Percentiles rank a stretch among this genome's conserved stretches.
phyloP scores from a whole-genome alignment of 2,329 filamentous ascomycete genomes.

The Xylaria sp. region DNA sequence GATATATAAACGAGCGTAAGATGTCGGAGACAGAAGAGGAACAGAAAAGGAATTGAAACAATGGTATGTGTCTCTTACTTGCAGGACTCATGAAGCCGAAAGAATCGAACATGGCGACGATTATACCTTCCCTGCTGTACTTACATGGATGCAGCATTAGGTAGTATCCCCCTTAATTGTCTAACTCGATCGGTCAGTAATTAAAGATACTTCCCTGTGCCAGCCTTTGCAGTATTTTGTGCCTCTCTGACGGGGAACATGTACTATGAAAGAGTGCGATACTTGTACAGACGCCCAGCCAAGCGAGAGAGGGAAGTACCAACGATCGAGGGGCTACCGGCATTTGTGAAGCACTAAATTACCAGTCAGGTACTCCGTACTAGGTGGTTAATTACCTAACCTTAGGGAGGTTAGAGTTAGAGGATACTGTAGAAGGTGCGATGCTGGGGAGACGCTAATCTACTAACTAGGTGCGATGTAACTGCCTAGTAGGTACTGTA shows the following conservation, averaged over 20 bases:
- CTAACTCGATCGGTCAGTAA: background rate
- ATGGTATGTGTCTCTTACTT: background rate
- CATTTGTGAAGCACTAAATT: too few relatives aligned
- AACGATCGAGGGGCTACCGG: too few relatives aligned
- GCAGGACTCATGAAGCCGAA: slow-evolving; percentile 2
- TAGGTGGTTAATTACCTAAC: background rate
- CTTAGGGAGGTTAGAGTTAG: background rate
- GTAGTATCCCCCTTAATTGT: slow-evolving; percentile 3
- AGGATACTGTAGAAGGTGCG: background rate
- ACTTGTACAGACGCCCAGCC: too few relatives aligned
- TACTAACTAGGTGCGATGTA: too few relatives aligned
- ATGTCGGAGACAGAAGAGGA: background rate
- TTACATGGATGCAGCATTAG: background rate
- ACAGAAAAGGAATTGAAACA: background rate
- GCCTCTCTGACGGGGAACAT: too few relatives aligned
- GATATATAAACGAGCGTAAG: slow-evolving; percentile 13
- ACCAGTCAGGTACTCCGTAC: background rate
- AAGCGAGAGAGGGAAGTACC: too few relatives aligned
- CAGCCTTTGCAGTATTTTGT: too few relatives aligned
- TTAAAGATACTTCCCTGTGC: too few relatives aligned
- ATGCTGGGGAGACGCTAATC: background rate
- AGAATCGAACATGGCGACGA: background rate
- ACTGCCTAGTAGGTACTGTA: too few relatives aligned
- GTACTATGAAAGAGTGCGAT: too few relatives aligned
- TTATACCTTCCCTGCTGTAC: too few relatives aligned